phyloP scores from a whole-genome alignment of 1,284 basidiomycete genomes.

The Irpex sp. region DNA sequence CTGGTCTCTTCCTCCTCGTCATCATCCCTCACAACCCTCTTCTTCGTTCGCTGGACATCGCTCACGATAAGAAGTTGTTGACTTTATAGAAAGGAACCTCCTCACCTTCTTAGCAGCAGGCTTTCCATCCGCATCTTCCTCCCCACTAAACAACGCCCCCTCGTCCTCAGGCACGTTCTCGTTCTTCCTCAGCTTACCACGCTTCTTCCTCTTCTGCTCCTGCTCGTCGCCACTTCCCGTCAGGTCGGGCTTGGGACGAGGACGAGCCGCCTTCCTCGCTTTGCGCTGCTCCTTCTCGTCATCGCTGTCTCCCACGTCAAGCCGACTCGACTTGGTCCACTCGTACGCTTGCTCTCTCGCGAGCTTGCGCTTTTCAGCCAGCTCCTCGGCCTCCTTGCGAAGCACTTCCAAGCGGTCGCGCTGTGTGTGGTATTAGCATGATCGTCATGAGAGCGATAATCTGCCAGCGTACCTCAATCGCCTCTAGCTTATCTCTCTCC shows the following conservation, averaged over 20 bases:
- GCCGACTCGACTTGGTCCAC: slow-evolving; percentile 48
- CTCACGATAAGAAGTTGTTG: not conserved
- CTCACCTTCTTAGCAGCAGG: slow-evolving; percentile 59
- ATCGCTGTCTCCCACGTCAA: slow-evolving; percentile 63
- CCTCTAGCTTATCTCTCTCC: slow-evolving; percentile 58
- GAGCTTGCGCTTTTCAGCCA: slow-evolving; percentile 69
- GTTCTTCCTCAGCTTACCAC: slow-evolving; percentile 25
- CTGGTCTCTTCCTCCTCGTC: slow-evolving; percentile 60
- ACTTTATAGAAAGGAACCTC: slow-evolving; percentile 8
- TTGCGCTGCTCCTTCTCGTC: slow-evolving; percentile 69
- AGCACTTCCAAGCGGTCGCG: slow-evolving; percentile 55
- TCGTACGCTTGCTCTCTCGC: slow-evolving; percentile 78
- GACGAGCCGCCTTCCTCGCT: slow-evolving; percentile 54
- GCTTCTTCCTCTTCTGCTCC: slow-evolving; percentile 28
- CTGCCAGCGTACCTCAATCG: slow-evolving; percentile 47
- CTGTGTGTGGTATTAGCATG: slow-evolving; percentile 28
- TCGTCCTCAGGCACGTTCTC: slow-evolving; percentile 41
- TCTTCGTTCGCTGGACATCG: slow-evolving; percentile 52
- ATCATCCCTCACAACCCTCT: slow-evolving; percentile 71
- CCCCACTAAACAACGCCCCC: slow-evolving; percentile 62
- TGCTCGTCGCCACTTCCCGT: slow-evolving; percentile 53
- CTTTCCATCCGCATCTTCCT: slow-evolving; percentile 55
- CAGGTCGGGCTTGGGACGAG: slow-evolving; percentile 32
- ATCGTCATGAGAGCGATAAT: not conserved
- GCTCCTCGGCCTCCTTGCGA: slow-evolving; percentile 57